Percentiles rank a stretch among this genome's conserved stretches.
These are phyloP conservation scores for Lentinula raphanica DNA, from an alignment of 768 basidiomycete species.

Conservation along the genomic window DNA sequence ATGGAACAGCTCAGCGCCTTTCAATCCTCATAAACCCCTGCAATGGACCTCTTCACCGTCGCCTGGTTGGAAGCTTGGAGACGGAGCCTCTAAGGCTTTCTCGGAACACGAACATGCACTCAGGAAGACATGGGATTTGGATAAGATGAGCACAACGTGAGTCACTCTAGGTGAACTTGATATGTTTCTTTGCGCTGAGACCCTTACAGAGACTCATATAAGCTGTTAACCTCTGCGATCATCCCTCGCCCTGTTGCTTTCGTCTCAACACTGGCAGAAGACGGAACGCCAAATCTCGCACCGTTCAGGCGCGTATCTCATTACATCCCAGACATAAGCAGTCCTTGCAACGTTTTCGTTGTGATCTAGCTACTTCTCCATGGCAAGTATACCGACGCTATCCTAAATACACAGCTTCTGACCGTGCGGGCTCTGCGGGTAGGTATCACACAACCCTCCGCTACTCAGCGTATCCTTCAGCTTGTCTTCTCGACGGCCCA, in stretches of 20 bases:
- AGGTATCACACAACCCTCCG: constrained; percentile 64
- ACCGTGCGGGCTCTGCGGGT: constrained; percentile 9
- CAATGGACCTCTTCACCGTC: constrained; percentile 32
- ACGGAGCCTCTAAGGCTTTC: constrained; percentile 29
- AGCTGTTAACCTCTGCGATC: constrained; percentile 51
- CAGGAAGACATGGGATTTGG: constrained; percentile 38
- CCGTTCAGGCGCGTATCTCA: constrained; percentile 49
- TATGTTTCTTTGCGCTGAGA: neutral
- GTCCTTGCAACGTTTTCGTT: neutral
- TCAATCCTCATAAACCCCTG: constrained; percentile 19
- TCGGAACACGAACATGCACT: constrained; percentile 26
- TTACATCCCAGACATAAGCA: neutral
- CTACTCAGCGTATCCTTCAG: constrained; percentile 59
- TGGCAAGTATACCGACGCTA: constrained; percentile 29
- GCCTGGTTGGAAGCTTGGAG: constrained; percentile 39
- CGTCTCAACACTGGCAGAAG: constrained; percentile 50
- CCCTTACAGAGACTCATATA: constrained; percentile 35
- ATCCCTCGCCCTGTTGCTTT: constrained; percentile 66
- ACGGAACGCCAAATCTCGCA: constrained; percentile 55
- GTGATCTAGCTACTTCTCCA: constrained; percentile 51
- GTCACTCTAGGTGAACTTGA: constrained; percentile 3
- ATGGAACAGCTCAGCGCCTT: neutral
- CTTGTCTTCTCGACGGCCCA: constrained; percentile 35
- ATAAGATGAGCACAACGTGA: constrained; percentile 25
- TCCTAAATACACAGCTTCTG: constrained; percentile 10